Evolutionary conservation across 768 basidiomycete species (phyloP).

Genomic region (Rhodotorula sphaerocarpa): DNA sequence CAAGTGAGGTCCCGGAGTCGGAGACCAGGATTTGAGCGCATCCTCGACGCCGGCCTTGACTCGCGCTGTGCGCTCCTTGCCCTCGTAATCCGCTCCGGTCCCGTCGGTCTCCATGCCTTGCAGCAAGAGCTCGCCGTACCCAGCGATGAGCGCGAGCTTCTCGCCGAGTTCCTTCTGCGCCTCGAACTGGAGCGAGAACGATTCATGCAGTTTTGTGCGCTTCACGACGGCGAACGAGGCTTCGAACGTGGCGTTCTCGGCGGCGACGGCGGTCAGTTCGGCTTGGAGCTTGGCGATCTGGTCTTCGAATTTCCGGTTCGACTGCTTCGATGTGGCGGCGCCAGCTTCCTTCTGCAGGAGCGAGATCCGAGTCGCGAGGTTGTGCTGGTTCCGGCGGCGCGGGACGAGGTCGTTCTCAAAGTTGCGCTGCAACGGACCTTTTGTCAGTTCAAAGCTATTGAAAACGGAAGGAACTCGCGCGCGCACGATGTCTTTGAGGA

Average conservation of each 20-base stretch:
- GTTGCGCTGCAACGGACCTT: slow-evolving; percentile 27
- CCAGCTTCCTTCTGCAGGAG: not conserved
- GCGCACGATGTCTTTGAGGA: slow-evolving; percentile 37
- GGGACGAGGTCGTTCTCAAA: slow-evolving; percentile 36
- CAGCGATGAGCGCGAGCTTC: slow-evolving; percentile 33
- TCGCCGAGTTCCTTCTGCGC: slow-evolving; percentile 34
- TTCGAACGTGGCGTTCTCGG: slow-evolving; percentile 24
- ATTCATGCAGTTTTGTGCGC: slow-evolving; percentile 33
- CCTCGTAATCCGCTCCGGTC: slow-evolving; percentile 21
- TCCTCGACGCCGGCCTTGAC: slow-evolving; percentile 32
- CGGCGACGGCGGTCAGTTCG: slow-evolving; percentile 19
- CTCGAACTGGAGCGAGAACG: slow-evolving; percentile 26
- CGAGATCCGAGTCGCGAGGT: slow-evolving; percentile 15
- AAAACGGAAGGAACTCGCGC: not conserved
- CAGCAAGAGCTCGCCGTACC: slow-evolving; percentile 34
- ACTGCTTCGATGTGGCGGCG: not conserved
- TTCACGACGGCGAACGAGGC: slow-evolving; percentile 23
- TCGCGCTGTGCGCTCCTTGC: slow-evolving; percentile 25
- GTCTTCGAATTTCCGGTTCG: not conserved
- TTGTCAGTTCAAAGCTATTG: not conserved
- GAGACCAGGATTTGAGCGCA: slow-evolving; percentile 10
- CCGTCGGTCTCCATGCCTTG: slow-evolving; percentile 29
- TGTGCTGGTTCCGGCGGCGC: slow-evolving; percentile 14
- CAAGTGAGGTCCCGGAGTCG: slow-evolving; percentile 3
- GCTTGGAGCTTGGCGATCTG: slow-evolving; percentile 16